phyloP scores from a whole-genome alignment of 2,329 filamentous ascomycete genomes.

The Ophiostoma tasmaniense region DNA sequence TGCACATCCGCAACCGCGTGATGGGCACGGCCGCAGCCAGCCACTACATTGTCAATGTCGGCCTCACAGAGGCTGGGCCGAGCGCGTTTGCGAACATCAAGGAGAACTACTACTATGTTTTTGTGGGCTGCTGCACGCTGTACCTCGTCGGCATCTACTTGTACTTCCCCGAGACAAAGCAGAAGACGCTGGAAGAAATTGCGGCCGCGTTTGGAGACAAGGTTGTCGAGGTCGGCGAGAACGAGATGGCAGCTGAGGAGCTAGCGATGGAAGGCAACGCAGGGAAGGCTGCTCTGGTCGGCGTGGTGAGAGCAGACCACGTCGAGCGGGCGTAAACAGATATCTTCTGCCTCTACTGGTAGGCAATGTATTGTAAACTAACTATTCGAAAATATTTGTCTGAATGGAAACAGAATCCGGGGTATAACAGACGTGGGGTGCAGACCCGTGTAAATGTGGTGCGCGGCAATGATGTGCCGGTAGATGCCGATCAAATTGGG shows the following conservation, averaged over 20 bases:
- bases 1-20: slow-evolving; percentile 44
- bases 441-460: background rate
- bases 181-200: slow-evolving; percentile 41
- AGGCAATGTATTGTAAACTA: too few relatives aligned
- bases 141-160: slow-evolving; percentile 45
- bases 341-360: background rate
- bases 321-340: background rate
- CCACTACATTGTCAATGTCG: slow-evolving; percentile 49
- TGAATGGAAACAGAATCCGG: too few relatives aligned
- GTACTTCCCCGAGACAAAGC: slow-evolving; percentile 45
- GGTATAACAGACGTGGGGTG: background rate
- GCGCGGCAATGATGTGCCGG: background rate
- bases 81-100: slow-evolving; percentile 47
- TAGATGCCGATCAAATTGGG: background rate
- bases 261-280: background rate
- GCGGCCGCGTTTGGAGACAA: slow-evolving; percentile 40
- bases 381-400: too few relatives aligned
- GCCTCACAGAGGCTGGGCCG: slow-evolving; percentile 45
- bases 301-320: background rate
- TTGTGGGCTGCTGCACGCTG: slow-evolving; percentile 43
- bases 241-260: background rate
- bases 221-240: slow-evolving; percentile 27
- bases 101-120: slow-evolving; percentile 55
- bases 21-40: slow-evolving; percentile 46
- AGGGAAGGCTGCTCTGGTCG: background rate